phyloP scores from a whole-genome alignment of 2,329 filamentous ascomycete genomes.

The Aureobasidium sp. region DNA sequence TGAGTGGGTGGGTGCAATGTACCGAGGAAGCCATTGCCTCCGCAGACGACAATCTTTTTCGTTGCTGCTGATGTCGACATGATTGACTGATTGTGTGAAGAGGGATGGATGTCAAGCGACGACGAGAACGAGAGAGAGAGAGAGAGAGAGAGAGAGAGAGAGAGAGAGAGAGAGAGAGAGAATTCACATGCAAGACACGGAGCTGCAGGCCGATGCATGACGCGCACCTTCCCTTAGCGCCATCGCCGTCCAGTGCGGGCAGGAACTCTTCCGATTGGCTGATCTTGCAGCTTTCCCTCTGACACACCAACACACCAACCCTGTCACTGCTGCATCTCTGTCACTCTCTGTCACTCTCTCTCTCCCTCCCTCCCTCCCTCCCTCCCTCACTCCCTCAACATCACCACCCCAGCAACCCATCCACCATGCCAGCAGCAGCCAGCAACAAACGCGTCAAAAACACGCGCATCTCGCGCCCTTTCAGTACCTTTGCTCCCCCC shows the following conservation, averaged over 20 bases:
- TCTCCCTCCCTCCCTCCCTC: no score
- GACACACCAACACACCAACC: not conserved
- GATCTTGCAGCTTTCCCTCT: not conserved
- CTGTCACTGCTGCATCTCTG: not conserved
- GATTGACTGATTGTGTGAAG: not conserved
- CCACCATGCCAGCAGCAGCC: slow-evolving; percentile 29
- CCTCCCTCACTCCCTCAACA: not conserved
- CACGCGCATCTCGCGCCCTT: slow-evolving; percentile 29
- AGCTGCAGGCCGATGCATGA: not conserved
- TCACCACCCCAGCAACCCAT: not conserved
- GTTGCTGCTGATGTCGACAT: slow-evolving; percentile 43
- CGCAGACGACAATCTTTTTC: slow-evolving; percentile 83
- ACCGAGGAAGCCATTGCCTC: slow-evolving; percentile 88
- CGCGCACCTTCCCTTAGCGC: slow-evolving; percentile 2
- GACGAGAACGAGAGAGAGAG: no score
- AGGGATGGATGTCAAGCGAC: not conserved
- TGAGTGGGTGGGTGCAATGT: slow-evolving; percentile 17
- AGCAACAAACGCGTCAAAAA: slow-evolving; percentile 30
- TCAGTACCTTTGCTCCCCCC: slow-evolving; percentile 20
- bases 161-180: no score
- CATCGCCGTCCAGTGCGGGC: slow-evolving; percentile 5
- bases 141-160: no score
- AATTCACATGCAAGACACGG: slow-evolving; percentile 12
- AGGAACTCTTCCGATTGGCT: slow-evolving; percentile 10
- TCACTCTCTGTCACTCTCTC: no score